A percentile compares a stretch with the other conserved stretches of the same genome.
These are phyloP conservation scores for Ophiocordyceps camponoti-floridani DNA, from an alignment of 2,329 filamentous ascomycete genomes.

Conservation along the genomic window DNA sequence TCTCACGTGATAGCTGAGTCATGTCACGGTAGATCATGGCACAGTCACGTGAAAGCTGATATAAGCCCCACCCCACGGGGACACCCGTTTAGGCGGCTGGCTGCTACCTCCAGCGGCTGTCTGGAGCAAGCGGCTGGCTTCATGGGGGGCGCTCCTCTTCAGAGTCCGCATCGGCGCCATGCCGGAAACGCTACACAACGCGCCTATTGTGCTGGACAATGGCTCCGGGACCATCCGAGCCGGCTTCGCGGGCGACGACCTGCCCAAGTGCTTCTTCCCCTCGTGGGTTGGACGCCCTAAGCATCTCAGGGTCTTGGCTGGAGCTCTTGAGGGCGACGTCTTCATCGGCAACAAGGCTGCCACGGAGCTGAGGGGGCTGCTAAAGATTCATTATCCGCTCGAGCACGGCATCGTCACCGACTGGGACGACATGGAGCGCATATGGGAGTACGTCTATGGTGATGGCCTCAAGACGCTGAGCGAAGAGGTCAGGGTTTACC, in stretches of 20 bases:
- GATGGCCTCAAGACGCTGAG: constrained; percentile 92
- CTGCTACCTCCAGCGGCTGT: too few relatives aligned
- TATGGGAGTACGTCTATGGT: constrained; percentile 96
- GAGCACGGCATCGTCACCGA: constrained; percentile 98
- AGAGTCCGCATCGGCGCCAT: constrained; percentile 14
- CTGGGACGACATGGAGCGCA: constrained; percentile 99
- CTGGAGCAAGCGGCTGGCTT: too few relatives aligned
- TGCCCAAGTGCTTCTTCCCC: constrained; percentile 92
- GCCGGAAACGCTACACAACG: constrained; percentile 69
- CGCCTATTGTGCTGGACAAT: constrained; percentile 96
- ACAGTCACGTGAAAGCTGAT: too few relatives aligned
- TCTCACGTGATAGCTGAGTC: too few relatives aligned
- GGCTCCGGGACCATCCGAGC: constrained; percentile 94
- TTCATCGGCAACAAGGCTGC: constrained; percentile 87
- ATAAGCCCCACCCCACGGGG: too few relatives aligned
- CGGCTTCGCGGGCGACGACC: constrained; percentile 88
- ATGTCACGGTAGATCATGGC: too few relatives aligned
- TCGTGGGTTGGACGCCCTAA: constrained; percentile 95
- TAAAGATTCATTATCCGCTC: constrained; percentile 90
- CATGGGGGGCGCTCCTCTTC: neutral
- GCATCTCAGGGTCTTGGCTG: constrained; percentile 86
- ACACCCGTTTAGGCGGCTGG: too few relatives aligned
- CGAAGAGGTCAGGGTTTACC: constrained; percentile 51
- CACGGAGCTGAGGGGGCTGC: constrained; percentile 72
- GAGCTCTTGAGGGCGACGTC: constrained; percentile 86